phyloP scores from a whole-genome alignment of 176 grass and related monocot genomes.

The Oryza officinalis region DNA sequence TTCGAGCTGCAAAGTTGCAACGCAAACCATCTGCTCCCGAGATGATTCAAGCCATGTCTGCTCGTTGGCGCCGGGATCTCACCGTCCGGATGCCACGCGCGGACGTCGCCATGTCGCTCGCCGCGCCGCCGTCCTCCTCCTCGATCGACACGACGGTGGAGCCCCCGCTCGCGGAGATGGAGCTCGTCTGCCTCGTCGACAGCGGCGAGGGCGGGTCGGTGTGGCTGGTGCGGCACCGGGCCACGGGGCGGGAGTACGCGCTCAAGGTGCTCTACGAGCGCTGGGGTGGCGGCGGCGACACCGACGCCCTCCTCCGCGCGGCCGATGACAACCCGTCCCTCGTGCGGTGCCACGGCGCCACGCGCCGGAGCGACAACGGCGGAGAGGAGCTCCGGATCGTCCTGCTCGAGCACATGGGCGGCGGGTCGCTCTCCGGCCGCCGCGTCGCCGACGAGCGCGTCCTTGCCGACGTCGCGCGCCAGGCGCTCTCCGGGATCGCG shows the following conservation, averaged over 20 bases:
- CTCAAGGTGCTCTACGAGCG: constrained; percentile 77
- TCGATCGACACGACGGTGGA: no score
- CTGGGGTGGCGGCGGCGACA: constrained; percentile 63
- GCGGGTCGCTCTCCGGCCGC: constrained; percentile 73
- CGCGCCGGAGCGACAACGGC: constrained; percentile 53
- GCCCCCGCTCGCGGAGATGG: constrained; percentile 59
- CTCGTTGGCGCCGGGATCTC: constrained; percentile 49
- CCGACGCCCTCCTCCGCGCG: constrained; percentile 59
- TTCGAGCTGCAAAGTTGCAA: no score
- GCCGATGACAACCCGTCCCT: constrained; percentile 57
- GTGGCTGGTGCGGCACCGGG: constrained; percentile 65
- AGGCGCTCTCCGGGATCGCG: constrained; percentile 65
- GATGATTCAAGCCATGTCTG: no score
- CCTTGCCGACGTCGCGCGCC: constrained; percentile 68
- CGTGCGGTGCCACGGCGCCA: constrained; percentile 74
- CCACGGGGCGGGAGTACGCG: constrained; percentile 43
- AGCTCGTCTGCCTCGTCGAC: constrained; percentile 68
- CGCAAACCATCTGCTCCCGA: no score
- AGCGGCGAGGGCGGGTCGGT: constrained; percentile 67
- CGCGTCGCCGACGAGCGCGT: constrained; percentile 62
- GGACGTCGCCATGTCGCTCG: not conserved
- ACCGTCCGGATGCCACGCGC: constrained; percentile 50
- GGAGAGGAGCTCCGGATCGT: constrained; percentile 70
- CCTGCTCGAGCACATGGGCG: constrained; percentile 93
- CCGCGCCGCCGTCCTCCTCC: not conserved